phyloP scores from a whole-genome alignment of 129 eudicot species.

The Tagetes patula region DNA sequence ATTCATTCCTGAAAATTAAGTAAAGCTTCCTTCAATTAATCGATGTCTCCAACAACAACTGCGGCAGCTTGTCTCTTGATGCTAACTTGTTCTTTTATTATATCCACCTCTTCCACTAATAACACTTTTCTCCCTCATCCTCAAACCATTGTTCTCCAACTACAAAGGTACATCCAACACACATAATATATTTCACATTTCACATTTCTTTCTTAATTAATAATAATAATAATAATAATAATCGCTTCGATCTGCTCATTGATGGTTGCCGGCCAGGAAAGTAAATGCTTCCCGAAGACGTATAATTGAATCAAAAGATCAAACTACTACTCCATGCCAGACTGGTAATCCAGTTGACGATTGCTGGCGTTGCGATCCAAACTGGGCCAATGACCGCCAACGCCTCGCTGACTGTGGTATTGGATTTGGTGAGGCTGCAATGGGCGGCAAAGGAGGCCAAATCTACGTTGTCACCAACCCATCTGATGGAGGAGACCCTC shows the following conservation, averaged over 20 bases:
- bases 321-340: slow-evolving; percentile 37
- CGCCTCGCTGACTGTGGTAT: slow-evolving; percentile 82
- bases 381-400: slow-evolving; percentile 82
- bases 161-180: slow-evolving; percentile 50
- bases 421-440: slow-evolving; percentile 84
- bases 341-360: slow-evolving; percentile 96
- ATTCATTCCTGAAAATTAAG: too few species aligned
- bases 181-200: too few species aligned
- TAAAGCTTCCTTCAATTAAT: too few species aligned
- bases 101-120: slow-evolving; percentile 14
- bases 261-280: slow-evolving; percentile 38
- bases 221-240: too few species aligned
- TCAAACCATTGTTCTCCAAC: slow-evolving; percentile 71
- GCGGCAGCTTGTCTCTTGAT: slow-evolving; percentile 9
- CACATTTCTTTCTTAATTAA: too few species aligned
- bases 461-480: slow-evolving; percentile 70
- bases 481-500: slow-evolving; percentile 64
- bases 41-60: slow-evolving; percentile 24
- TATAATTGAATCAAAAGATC: slow-evolving; percentile 40
- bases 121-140: slow-evolving; percentile 52
- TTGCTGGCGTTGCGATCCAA: slow-evolving; percentile 89
- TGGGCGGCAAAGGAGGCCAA: slow-evolving; percentile 90
- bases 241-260: too few species aligned
- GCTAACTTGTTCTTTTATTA: slow-evolving; percentile 21
- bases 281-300: slow-evolving; percentile 65